Conservation (phyloP, 2,329 filamentous ascomycete genomes). For the Pseudogymnoascus verrucosus region DNA sequence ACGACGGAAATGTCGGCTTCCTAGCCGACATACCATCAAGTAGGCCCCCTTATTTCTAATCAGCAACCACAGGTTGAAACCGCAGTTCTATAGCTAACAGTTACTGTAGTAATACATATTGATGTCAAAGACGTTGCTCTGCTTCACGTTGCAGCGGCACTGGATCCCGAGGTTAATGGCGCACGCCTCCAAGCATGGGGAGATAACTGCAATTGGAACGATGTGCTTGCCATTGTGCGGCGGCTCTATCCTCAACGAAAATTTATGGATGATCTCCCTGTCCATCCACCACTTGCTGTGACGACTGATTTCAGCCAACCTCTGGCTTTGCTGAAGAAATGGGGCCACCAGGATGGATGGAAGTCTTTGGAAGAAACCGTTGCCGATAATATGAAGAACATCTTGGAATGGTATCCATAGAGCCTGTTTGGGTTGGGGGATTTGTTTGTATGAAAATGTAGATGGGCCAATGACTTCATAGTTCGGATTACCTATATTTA, state of each 20-base stretch:
- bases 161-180: slow-evolving; percentile 22
- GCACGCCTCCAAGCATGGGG: slow-evolving; percentile 25
- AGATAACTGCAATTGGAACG: slow-evolving; percentile 21
- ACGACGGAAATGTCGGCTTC: not conserved
- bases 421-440: not conserved
- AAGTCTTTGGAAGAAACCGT: slow-evolving; percentile 16
- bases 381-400: slow-evolving; percentile 4
- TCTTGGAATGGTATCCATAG: not conserved
- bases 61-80: not conserved
- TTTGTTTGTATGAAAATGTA: not conserved
- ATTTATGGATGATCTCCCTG: slow-evolving; percentile 19
- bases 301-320: slow-evolving; percentile 18
- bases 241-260: slow-evolving; percentile 19
- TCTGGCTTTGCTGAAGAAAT: slow-evolving; percentile 17
- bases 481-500: not conserved
- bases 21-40: not conserved
- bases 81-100: not conserved
- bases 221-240: slow-evolving; percentile 21
- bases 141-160: slow-evolving; percentile 26
- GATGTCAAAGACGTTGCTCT: slow-evolving; percentile 25
- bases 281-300: slow-evolving; percentile 15
- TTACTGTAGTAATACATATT: slow-evolving; percentile 16
- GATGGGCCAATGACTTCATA: not conserved
- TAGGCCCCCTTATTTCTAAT: not conserved
- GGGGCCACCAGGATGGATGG: slow-evolving; percentile 16